Base-by-base conservation (phyloP, 306 rosid genomes). In the Macrotyloma uniflorum region DNA sequence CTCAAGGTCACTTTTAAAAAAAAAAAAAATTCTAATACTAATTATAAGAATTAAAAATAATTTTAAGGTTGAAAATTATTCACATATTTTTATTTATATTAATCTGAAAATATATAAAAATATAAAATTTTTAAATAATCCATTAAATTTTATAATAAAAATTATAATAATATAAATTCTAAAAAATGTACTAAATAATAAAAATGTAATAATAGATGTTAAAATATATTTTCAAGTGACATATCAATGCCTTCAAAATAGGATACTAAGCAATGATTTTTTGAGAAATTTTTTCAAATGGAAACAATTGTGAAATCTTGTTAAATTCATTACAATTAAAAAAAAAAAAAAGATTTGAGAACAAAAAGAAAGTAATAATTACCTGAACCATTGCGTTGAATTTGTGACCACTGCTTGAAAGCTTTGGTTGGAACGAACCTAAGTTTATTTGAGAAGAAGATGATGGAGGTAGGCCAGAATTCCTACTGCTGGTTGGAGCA, bases 311-410 rank as follows among this genome's bases (percentile, higher is more conserved):
- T 50, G 72, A 55, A 77, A 57, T 4, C 16, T 49, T 22, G 45
- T 35, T 81, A 30, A 75, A 12, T 43, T 24, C 13, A 45, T 38
- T 51, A 10, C 24, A 12, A 40, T 23, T 35, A 50, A 15, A 24
- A 14, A 38, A 65, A 26, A 7, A 12, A 19, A 61, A 55, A 50
- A 40, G 58, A 70, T n/a, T n/a, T 6, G 38, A 61, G 53, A 67
- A 67, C 20, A 30, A 67, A 66, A 40, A n/a, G n/a, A 38, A 19
- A 4, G 74, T 8, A 40, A 53, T 74, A 32, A 68, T 77, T 83
- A 95, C 98, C 93, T 88, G 95, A 85, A 91, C 89, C 98, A 95
- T 87, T 66, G 89, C 80, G 78, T 83, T 86, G 84, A 92, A 95
- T 73, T 88, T 88, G 68, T 92, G 87, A 75, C 96, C 97, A 69